These are phyloP conservation scores for Penicillium freii DNA, from an alignment of 2,329 filamentous ascomycete genomes.

Conservation along the genomic window DNA sequence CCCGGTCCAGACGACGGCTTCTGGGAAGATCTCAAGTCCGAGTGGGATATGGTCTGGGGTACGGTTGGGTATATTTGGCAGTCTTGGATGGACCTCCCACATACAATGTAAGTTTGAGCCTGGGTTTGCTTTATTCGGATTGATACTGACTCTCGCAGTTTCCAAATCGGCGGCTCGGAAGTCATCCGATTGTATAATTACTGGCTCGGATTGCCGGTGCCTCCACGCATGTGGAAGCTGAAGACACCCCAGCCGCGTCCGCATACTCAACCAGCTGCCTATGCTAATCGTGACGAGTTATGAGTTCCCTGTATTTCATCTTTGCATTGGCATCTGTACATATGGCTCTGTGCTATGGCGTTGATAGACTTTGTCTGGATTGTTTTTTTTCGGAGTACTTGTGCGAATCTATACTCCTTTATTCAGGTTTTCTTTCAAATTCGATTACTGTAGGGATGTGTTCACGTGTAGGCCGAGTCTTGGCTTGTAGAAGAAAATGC, in stretches of 20 bases:
- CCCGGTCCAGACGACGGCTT: conserved; percentile 46
- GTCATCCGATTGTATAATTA: conserved; percentile 56
- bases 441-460: background rate
- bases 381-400: conserved; percentile 2
- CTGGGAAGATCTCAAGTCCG: conserved; percentile 60
- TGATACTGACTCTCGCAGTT: conserved; percentile 35
- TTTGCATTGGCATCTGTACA: conserved; percentile 21
- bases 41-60: conserved; percentile 62
- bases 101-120: conserved; percentile 62
- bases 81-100: conserved; percentile 69
- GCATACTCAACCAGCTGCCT: background rate
- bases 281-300: conserved; percentile 41
- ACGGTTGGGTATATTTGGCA: conserved; percentile 65
- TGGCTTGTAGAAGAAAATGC: background rate
- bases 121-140: background rate
- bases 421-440: background rate
- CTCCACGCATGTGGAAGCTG: conserved; percentile 57
- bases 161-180: conserved; percentile 55
- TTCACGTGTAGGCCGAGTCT: background rate
- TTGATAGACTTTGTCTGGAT: conserved; percentile 12
- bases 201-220: conserved; percentile 62
- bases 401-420: background rate
- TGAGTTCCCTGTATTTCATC: conserved; percentile 23
- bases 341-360: conserved; percentile 14
- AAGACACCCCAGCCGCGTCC: conserved; percentile 36